Base-by-base conservation (phyloP, 495 filamentous ascomycete genomes). In the Aspergillus sparsus region DNA sequence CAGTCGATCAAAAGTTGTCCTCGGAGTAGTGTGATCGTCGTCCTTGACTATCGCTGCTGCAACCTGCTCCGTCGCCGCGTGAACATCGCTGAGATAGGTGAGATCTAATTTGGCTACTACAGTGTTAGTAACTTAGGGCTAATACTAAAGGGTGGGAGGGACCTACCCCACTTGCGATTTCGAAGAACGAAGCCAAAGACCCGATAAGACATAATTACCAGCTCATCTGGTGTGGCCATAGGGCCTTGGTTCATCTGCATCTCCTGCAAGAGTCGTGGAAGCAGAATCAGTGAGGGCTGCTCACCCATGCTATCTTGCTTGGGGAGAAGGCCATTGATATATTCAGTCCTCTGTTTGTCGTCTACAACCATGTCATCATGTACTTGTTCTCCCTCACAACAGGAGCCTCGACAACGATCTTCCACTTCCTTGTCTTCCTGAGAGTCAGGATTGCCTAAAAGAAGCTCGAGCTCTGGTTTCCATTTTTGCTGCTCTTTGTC, bases 181-280 rank as follows among this genome's bases (percentile, higher is more conserved):
- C 76, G 71, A 0, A 82, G 61, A 2, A 77, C 63, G 45, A 78
- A 80, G 0, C 69, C 79, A 66, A 76, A 77, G 8, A 78, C 71
- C 2, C 73, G 66, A 36, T 75, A 69, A 0, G 74, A 66, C 62
- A 80, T 69, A 31, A 81, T 71, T 15, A 79, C n/a, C 11, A 66
- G 53, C 11, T 78, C 70, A 7, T 73, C 69, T 7, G 49, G 35
- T 6, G 37, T 32, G 5, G 53, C 27, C 0, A 31, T 27, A 3
- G 21, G 21, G 21, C 21, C 21, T 27, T 27, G 21, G 21, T 3
- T 3, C 21, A 27, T 27, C 3, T 27, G 21, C 21, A 27, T 27
- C 21, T 27, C 21, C 3, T 27, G 1, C 21, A 27, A 27, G 21
- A 27, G 21, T 3, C 21, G 21, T 27, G 21, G 21, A 3, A 27